Evolutionary conservation across 306 rosid genomes (phyloP).

Genomic region (Calophaca sinica): DNA sequence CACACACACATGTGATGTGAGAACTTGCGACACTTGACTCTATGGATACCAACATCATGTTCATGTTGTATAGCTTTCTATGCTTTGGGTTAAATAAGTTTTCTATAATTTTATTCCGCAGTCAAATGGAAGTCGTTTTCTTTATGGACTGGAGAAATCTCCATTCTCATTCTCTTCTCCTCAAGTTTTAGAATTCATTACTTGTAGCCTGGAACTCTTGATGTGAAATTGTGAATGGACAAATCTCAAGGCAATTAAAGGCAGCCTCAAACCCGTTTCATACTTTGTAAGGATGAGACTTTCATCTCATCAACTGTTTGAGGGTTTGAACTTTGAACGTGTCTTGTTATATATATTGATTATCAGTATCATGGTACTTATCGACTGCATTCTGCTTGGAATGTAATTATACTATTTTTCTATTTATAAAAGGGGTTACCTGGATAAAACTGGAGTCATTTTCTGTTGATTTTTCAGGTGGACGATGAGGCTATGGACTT

Average conservation of each 20-base stretch:
- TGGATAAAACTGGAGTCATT: slow-evolving; percentile 16
- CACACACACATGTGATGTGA: neutral
- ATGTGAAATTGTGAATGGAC: slow-evolving; percentile 1
- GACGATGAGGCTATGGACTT: slow-evolving; percentile 92
- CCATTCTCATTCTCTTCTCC: slow-evolving; percentile 21
- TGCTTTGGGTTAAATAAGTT: neutral
- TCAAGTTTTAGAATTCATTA: slow-evolving; percentile 3
- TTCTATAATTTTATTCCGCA: neutral
- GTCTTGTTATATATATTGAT: slow-evolving; percentile 1
- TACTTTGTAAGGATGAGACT: slow-evolving; percentile 26
- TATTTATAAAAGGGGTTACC: neutral
- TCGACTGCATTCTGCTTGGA: slow-evolving; percentile 23
- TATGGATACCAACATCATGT: neutral
- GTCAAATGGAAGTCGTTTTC: slow-evolving; percentile 16
- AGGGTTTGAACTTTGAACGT: too few species aligned
- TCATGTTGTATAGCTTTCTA: neutral
- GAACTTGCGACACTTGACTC: too few species aligned
- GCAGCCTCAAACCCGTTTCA: slow-evolving; percentile 25
- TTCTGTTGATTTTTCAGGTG: slow-evolving; percentile 66
- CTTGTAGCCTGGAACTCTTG: slow-evolving; percentile 21
- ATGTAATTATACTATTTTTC: slow-evolving; percentile 20
- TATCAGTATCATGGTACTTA: neutral
- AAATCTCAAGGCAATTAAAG: slow-evolving; percentile 20
- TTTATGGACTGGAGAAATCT: slow-evolving; percentile 3
- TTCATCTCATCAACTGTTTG: neutral